phyloP scores from a whole-genome alignment of 2,329 filamentous ascomycete genomes.

The Fusarium agapanthi region DNA sequence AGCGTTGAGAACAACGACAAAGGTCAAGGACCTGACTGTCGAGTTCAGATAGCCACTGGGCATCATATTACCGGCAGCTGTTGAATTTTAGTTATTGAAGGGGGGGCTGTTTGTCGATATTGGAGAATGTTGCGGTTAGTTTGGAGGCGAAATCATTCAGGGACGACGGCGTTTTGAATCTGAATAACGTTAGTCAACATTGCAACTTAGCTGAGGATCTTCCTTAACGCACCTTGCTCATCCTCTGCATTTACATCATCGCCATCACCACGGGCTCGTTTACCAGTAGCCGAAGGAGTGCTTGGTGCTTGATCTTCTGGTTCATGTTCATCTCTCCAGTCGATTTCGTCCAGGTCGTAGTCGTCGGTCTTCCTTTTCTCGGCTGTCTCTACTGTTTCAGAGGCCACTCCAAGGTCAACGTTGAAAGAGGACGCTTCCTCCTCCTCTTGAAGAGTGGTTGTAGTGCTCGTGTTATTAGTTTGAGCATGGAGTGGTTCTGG shows the following conservation, averaged over 20 bases:
- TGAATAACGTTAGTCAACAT: constrained; percentile 45
- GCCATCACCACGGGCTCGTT: constrained; percentile 43
- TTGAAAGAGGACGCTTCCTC: constrained; percentile 41
- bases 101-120: constrained; percentile 1
- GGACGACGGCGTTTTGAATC: constrained; percentile 63
- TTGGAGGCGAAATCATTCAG: constrained; percentile 26
- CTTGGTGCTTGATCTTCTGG: constrained; percentile 31
- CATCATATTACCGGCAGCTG: constrained; percentile 11
- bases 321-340: constrained; percentile 44
- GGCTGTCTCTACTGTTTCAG: constrained; percentile 32
- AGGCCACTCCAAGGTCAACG: constrained; percentile 36
- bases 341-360: constrained; percentile 42
- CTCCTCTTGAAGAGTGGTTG: constrained; percentile 46
- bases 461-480: constrained; percentile 43
- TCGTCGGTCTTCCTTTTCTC: constrained; percentile 27
- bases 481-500: constrained; percentile 15
- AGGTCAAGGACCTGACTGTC: neutral
- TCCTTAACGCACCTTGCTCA: constrained; percentile 43
- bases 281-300: constrained; percentile 36
- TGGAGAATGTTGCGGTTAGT: constrained; percentile 30
- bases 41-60: neutral
- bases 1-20: neutral
- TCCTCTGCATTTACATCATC: constrained; percentile 46
- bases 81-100: constrained; percentile 15
- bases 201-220: neutral